Base-by-base conservation (phyloP, 495 filamentous ascomycete species). In the Aspergillus nanangensis region DNA sequence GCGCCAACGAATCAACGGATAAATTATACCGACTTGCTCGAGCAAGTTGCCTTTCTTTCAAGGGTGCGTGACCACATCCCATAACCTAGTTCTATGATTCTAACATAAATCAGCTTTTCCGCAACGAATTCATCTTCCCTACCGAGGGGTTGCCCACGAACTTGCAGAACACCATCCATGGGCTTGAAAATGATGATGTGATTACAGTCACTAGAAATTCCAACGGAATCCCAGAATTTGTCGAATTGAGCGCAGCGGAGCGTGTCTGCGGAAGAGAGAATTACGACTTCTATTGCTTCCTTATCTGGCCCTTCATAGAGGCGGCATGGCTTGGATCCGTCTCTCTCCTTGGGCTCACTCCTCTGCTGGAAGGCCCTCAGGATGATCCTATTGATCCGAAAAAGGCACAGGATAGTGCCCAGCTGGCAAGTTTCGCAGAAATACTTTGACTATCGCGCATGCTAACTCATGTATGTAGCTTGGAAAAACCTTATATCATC, bases 241-340 rank as follows among this genome's bases (percentile, higher is more conserved):
- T 95, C 9, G 87, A 86, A 13, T 71, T 97, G n/a, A 81, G 83
- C 7, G 80, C 85, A 13, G 60, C 74, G 2, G 92, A 98, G 63
- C 76, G 91, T 17, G 69, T 73, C 2, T 80, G 76, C 27, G 93
- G 92, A 2, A 72, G 92, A 18, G 92, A 97, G 59, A 96, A 96
- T 56, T 97, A 84, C 59, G 93, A 97, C 56, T 98, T 97, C 64
- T 96, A 98, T 66, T 96, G 90, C 65, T 97, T 96, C 74, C 66
- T 97, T 17, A 89, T 97, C 50, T 97, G 93, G 93, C 93, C 93
- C 0, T 97, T 97, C 55, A 90, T 96, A 45, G 93, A 98, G 60
- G 84, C 89, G 0, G 81, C 74, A 37, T 98, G 93, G 93, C 80
- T 97, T 11, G 90, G 88, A 5, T 84, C 88, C 0, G 83, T 96